Base-by-base conservation (phyloP, 148 eudicot species). In the Cornus kousa region DNA sequence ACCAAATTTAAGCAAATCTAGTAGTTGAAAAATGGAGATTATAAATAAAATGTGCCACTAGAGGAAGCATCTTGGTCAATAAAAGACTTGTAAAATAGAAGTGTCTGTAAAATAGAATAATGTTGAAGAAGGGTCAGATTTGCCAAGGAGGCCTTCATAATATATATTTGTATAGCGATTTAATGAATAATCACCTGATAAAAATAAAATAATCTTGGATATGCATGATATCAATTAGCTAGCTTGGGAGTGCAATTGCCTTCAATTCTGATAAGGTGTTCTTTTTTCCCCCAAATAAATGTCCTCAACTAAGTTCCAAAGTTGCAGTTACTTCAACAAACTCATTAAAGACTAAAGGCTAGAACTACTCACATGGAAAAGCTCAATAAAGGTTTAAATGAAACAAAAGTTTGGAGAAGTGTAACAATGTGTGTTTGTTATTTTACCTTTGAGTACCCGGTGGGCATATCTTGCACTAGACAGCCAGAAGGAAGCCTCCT, bases 401-500 rank as follows among this genome's bases (percentile, higher is more conserved):
- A 69, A 72, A 74, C 73, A 39, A 28, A 28, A 23, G 69, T 65
- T 23, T 67, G 59, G 23, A 9, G 68, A 28, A n/a, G 70, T 22
- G 70, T 32, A 39, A 62, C n/a, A 39, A 62, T 20, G 66, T n/a
- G 23, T 4, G 20, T 6, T 62, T 17, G 66, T 43, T 23, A 39
- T 81, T 28, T 28, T 91, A 95, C 98, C 96, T 91, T 93, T 77
- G 97, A 90, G 78, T 93, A 95, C 43, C 98, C 98, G 82, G 93
- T 95, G 19, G 97, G 97, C 98, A 95, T 91, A 89, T 95, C 99
- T 85, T 95, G 93, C 62, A 95, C 98, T 43, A 95, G 89, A 72
- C 96, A 93, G 37, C 98, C 98, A 13, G 98, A 95, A 40, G 98
- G 98, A 80, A 93, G 97, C 83, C 97, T 93, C 87, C 98, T 82